These are phyloP conservation scores for Tricholomella constricta DNA, from an alignment of 768 basidiomycete genomes.

Conservation along the genomic window DNA sequence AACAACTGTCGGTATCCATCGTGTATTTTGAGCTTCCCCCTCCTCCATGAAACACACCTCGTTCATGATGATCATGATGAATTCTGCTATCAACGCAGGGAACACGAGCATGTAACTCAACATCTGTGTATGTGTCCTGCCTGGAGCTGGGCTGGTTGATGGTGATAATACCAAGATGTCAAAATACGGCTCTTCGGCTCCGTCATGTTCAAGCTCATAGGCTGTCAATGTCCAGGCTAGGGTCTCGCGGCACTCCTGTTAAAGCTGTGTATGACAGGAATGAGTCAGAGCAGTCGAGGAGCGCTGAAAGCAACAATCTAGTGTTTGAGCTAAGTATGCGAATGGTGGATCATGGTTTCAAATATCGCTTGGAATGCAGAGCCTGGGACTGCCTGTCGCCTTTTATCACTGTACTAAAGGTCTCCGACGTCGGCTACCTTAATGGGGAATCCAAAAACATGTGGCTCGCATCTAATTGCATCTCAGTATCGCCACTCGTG, in stretches of 20 bases:
- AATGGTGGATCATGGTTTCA: not conserved
- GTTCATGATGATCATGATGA: not conserved
- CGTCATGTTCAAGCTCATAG: not conserved
- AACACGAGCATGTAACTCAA: not conserved
- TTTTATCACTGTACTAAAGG: too few relatives aligned
- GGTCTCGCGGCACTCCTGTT: not conserved
- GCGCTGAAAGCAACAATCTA: too few relatives aligned
- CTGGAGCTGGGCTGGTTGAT: too few relatives aligned
- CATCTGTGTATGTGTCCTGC: not conserved
- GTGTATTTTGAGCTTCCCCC: not conserved
- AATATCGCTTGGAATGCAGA: too few relatives aligned
- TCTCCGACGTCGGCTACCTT: too few relatives aligned
- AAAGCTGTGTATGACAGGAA: not conserved
- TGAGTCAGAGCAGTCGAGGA: too few relatives aligned
- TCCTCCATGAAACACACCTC: not conserved
- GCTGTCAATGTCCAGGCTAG: too few relatives aligned
- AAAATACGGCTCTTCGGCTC: too few relatives aligned
- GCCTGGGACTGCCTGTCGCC: too few relatives aligned
- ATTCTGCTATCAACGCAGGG: not conserved
- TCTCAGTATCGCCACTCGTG: not conserved
- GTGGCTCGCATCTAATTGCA: not conserved
- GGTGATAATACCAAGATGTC: too few relatives aligned
- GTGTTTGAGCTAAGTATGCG: too few relatives aligned
- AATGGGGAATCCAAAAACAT: conserved; percentile 1
- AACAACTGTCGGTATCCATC: not conserved